Base-by-base conservation (phyloP, 208 protist genomes). In the Crithidia thermophila region DNA sequence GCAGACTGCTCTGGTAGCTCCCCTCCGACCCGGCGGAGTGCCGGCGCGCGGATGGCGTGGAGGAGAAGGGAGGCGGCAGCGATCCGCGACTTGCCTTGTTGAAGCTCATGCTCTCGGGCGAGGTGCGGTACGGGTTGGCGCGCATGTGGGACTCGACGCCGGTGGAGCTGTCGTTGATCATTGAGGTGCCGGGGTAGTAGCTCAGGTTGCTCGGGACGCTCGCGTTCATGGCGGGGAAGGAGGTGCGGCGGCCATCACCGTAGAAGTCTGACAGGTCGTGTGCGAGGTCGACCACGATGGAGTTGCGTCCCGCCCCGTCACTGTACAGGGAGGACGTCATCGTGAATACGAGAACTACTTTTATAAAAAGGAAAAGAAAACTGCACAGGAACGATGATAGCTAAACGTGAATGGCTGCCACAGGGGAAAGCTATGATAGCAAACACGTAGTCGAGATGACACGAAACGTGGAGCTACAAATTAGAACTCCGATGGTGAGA, bases 201-300 rank as follows among this genome's bases (percentile, higher is more conserved):
- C 57, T 63, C n/a, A 63, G 23, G 42, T 63, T 49, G 16, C 57
- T 63, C 6, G 42, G 57, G 10, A 63, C 51, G 30, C 57, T 63
- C 3, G 57, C 37, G 25, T 42, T 63, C 28, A 45, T 30, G 28
- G 42, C 42, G 6, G 42, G n/a, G 27, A 51, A 45, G 30, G 57
- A 63, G n/a, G 57, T 49, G 42, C 57, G 42, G 1, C 42, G 39
- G 27, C 1, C 42, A 4, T 51, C 57, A 4, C 28, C 11, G 57
- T 51, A 51, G 57, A 51, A 63, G 9, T 63, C 57, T 3, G 57
- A 14, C 34, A 63, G 27, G 23, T 63, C 57, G 25, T 63, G 57
- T 3, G 57, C 42, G n/a, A 63, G 42, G 42, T 63, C 57, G n/a
- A 63, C 57, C 10, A 63, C 57, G 3, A 63, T 51, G 27, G 57